Evolutionary conservation across 2,329 filamentous ascomycete genomes (phyloP).

Genomic region (Verticillium zaregamsianum): DNA sequence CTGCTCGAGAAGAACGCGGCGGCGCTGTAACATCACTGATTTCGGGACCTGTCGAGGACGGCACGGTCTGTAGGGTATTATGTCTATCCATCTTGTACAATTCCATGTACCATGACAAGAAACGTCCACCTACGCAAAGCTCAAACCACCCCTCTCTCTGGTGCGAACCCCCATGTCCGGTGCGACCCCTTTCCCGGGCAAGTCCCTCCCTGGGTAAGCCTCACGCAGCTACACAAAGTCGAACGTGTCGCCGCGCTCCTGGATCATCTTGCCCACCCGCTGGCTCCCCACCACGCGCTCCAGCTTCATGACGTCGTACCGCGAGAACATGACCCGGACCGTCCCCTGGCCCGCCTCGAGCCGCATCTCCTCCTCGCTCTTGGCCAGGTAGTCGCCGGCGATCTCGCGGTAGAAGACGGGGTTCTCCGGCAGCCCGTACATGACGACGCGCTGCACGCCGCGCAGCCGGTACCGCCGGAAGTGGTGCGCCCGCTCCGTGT

Average conservation of each 20-base stretch:
- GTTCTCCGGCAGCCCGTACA: slow-evolving; percentile 90
- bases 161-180: too few species aligned
- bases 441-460: slow-evolving; percentile 78
- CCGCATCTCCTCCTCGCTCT: slow-evolving; percentile 52
- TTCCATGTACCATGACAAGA: slow-evolving; percentile 1
- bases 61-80: slow-evolving; percentile 1
- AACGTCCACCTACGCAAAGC: not conserved
- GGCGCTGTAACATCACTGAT: not conserved
- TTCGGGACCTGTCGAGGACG: not conserved
- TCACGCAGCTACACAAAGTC: slow-evolving; percentile 71
- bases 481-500: slow-evolving; percentile 95
- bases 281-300: slow-evolving; percentile 83
- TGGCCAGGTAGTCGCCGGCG: slow-evolving; percentile 61
- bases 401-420: slow-evolving; percentile 76
- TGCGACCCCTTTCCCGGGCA: too few species aligned
- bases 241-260: slow-evolving; percentile 84
- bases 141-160: not conserved
- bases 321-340: slow-evolving; percentile 69
- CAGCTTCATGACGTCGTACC: slow-evolving; percentile 83
- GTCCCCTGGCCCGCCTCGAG: slow-evolving; percentile 56
- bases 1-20: not conserved
- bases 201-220: too few species aligned
- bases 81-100: slow-evolving; percentile 1
- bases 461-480: slow-evolving; percentile 83
- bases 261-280: slow-evolving; percentile 78